Conservation (phyloP, 164 flowering plant genomes). For the Nelumbo lutea region DNA sequence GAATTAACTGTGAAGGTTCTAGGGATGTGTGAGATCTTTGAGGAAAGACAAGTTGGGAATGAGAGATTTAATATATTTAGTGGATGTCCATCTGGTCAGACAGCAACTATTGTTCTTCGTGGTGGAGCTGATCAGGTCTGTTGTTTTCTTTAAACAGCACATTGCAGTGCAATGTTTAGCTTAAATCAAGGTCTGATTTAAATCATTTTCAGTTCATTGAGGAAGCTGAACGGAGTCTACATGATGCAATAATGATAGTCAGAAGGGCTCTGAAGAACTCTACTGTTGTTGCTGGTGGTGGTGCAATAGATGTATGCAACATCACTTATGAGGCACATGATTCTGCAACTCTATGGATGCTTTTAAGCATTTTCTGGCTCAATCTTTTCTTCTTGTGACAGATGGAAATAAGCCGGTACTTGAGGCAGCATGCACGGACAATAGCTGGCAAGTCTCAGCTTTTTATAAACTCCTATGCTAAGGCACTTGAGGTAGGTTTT, state of each 20-base stretch:
- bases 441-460: constrained; percentile 95
- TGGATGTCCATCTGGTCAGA: constrained; percentile 88
- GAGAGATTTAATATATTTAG: constrained; percentile 94
- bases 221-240: constrained; percentile 98
- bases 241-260: constrained; percentile 99
- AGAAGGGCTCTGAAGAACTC: constrained; percentile 96
- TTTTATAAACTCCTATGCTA: constrained; percentile 93
- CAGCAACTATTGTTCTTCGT: constrained; percentile 97
- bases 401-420: constrained; percentile 93
- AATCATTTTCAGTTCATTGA: constrained; percentile 73
- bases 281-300: constrained; percentile 99
- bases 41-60: constrained; percentile 96
- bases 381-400: constrained; percentile 23
- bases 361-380: background rate
- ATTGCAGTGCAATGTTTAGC: background rate
- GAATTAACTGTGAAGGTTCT: constrained; percentile 53
- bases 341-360: background rate
- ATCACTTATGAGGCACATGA: constrained; percentile 1
- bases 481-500: constrained; percentile 89
- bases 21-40: constrained; percentile 91
- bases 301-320: constrained; percentile 85
- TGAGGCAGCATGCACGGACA: constrained; percentile 92
- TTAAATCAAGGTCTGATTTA: background rate
- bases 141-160: background rate
- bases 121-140: constrained; percentile 99